These are phyloP conservation scores for Triticum dicoccoides DNA, from an alignment of 176 grass and related monocot species.

Conservation along the genomic window DNA sequence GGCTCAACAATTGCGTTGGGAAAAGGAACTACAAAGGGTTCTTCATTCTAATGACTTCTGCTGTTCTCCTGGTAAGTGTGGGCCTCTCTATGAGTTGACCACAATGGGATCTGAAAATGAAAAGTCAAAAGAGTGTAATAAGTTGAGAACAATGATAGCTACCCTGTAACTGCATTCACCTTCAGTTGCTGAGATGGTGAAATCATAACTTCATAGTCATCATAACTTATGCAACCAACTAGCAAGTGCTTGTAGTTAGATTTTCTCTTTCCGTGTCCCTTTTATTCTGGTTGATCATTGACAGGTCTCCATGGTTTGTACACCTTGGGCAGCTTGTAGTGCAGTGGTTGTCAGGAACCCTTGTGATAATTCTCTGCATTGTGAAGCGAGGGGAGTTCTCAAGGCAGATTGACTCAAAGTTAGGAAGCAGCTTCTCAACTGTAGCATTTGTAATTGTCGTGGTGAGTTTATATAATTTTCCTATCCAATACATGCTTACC, in stretches of 20 bases:
- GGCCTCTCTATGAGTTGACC: neutral
- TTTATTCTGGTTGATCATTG: conserved; percentile 74
- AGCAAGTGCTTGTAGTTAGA: conserved; percentile 34
- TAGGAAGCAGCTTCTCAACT: conserved; percentile 95
- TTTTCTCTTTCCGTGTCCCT: conserved; percentile 36
- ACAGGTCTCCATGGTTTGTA: conserved; percentile 64
- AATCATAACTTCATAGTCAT: neutral
- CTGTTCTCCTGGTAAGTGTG: conserved; percentile 74
- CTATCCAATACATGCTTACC: neutral
- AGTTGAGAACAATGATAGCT: neutral
- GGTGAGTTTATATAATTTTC: conserved; percentile 50
- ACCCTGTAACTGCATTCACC: neutral
- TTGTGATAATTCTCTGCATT: conserved; percentile 91
- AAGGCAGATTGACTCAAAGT: conserved; percentile 72
- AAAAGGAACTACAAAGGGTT: conserved; percentile 92
- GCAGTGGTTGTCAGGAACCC: conserved; percentile 67
- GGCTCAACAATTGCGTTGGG: conserved; percentile 98
- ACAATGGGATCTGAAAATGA: neutral
- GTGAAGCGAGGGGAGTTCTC: conserved; percentile 73
- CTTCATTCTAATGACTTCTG: conserved; percentile 81
- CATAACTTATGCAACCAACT: conserved; percentile 18
- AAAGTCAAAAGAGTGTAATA: neutral
- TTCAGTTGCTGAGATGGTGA: neutral
- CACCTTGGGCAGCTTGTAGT: conserved; percentile 93
- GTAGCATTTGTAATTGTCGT: conserved; percentile 90